Evolutionary conservation across 2,329 filamentous ascomycete species (phyloP).

Genomic region (Graphilbum ipis-grandicollis): DNA sequence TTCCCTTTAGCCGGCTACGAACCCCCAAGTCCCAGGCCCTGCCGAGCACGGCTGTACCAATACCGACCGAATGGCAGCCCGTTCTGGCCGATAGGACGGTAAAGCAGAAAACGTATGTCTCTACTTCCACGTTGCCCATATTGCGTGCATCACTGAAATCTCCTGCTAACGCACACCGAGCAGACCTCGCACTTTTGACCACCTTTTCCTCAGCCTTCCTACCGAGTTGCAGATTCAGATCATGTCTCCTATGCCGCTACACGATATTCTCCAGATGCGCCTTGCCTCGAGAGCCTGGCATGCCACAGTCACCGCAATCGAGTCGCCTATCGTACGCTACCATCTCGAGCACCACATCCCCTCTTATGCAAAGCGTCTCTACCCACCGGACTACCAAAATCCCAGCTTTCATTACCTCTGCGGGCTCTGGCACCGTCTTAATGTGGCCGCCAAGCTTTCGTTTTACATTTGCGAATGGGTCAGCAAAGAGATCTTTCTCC

Average conservation of each 20-base stretch:
- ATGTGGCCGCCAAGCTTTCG: slow-evolving; percentile 45
- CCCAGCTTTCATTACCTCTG: slow-evolving; percentile 44
- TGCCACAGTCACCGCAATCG: slow-evolving; percentile 39
- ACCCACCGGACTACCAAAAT: slow-evolving; percentile 30
- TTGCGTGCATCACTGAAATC: background rate
- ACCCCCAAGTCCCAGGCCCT: slow-evolving; percentile 6
- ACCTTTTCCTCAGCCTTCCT: slow-evolving; percentile 39
- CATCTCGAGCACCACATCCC: slow-evolving; percentile 43
- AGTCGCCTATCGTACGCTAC: slow-evolving; percentile 41
- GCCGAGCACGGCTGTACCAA: background rate
- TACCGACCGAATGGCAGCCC: background rate
- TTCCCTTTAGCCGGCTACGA: slow-evolving; percentile 6
- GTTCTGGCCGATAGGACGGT: slow-evolving; percentile 4
- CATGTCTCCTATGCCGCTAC: slow-evolving; percentile 39
- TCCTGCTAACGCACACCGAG: background rate
- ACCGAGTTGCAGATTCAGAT: slow-evolving; percentile 47
- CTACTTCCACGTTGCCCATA: background rate
- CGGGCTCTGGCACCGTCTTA: slow-evolving; percentile 46
- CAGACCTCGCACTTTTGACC: slow-evolving; percentile 28
- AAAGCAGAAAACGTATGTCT: slow-evolving; percentile 16
- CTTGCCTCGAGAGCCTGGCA: slow-evolving; percentile 42
- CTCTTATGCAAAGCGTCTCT: slow-evolving; percentile 40
- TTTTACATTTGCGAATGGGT: slow-evolving; percentile 46
- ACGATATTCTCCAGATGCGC: slow-evolving; percentile 41
- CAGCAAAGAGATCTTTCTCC: slow-evolving; percentile 46